Base-by-base conservation (phyloP, 2,329 filamentous ascomycete genomes). In the Pseudogymnoascus sp. region DNA sequence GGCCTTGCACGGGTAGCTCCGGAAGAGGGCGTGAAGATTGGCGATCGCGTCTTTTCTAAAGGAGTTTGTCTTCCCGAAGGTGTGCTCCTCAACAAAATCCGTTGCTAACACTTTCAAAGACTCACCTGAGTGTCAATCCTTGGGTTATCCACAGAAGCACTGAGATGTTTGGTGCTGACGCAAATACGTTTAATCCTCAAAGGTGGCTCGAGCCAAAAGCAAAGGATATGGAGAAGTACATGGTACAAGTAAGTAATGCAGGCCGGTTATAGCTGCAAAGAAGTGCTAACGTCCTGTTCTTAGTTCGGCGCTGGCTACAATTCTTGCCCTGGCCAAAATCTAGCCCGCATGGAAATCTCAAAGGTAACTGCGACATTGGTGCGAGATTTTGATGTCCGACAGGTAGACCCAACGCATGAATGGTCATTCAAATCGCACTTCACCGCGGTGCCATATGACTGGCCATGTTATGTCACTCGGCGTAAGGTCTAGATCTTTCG, bases 291-390 rank as follows among this genome's bases (percentile, higher is more conserved):
- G 14, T 47, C 41, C 20, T 28, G 16, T 30, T 30, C 22, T 16
- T 62, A 67, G 62, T 76, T 73, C 63, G 73, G 73, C 20, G 70
- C 70, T 4, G 73, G 75, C 6, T 74, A 74, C 39, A 71, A 69
- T 22, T 65, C 67, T 41, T 76, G 73, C 57, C 70, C 70, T 16
- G 74, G 74, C 0, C 69, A 69, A 16, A 70, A 74, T 39, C 66
- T 75, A 4, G 73, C 72, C 7, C 68, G 70, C 43, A 63, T 75
- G 34, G 70, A 76, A 64, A 61, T 75, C 5, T 67, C 64, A 18
- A 75, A 76, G 63, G 63, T 72, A n/a, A 60, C 68, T 2, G 67
- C 71, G 1, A 72, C 69, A 3, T 50, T 74, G 7, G 41, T 73
- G 2, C 64, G 70, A 7, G 70, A 75, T 43, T 74, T 70, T 58